Conservation (phyloP, 75 land plant species). For the Pinus taeda region DNA sequence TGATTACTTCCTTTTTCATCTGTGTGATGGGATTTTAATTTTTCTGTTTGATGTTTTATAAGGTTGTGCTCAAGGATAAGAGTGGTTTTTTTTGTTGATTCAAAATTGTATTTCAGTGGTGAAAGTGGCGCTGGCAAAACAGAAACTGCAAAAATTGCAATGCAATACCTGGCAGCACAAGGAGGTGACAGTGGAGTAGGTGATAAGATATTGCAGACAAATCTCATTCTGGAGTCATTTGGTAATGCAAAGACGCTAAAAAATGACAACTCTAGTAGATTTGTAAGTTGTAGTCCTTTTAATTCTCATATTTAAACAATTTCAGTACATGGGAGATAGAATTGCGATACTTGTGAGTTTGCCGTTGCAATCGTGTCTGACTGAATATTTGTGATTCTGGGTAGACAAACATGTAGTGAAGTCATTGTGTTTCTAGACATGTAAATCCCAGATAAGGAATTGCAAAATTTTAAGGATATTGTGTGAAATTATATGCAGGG, state of each 20-base stretch:
- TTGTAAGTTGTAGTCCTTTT: conserved; percentile 51
- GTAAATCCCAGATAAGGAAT: neutral
- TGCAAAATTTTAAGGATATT: neutral
- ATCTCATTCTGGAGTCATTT: conserved; percentile 87
- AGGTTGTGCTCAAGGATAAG: neutral
- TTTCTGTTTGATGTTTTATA: neutral
- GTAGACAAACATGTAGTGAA: neutral
- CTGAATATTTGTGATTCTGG: neutral
- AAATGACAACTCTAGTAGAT: conserved; percentile 90
- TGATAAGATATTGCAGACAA: conserved; percentile 70
- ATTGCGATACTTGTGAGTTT: neutral
- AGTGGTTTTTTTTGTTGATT: neutral
- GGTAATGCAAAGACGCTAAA: conserved; percentile 88
- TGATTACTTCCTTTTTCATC: neutral
- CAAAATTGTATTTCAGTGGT: conserved; percentile 51
- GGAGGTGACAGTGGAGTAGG: conserved; percentile 84
- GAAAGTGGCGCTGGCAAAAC: conserved; percentile 98
- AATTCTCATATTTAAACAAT: neutral
- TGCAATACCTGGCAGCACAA: conserved; percentile 86
- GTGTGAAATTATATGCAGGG: conserved; percentile 59
- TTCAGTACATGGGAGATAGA: neutral
- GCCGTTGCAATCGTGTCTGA: neutral
- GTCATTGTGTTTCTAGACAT: neutral
- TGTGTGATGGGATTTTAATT: neutral
- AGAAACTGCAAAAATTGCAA: conserved; percentile 90